Evolutionary conservation across 345 rosid species (phyloP), one percentile per base, ranked within the genome.

Genomic region (Dovyalis caffra): DNA sequence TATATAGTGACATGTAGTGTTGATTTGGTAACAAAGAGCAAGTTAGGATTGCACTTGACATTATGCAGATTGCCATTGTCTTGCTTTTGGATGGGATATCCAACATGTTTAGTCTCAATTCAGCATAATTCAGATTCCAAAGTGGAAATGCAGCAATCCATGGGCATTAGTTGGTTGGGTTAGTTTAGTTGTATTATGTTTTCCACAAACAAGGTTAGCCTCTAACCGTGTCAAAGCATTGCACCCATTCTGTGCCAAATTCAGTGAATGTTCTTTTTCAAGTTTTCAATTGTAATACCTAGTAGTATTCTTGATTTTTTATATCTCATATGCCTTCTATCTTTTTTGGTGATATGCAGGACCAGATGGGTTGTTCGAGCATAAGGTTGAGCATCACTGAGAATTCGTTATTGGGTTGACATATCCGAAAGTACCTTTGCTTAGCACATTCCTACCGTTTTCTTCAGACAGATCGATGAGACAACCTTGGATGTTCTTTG

Each of bases 341-440:
- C 67, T 28, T 31, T 18, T 58, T 60, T 1, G 1, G 61, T 61
- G 72, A 23, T 83, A 37, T 68, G 69, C 94, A 94, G 98, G 98
- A 81, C 98, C 98, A 1, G 91, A 94, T 78, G 97, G 98, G 72
- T 88, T 93, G 11, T 90, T 94, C 64, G 95, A 92, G 82, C 23
- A 2, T 1, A 53, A 0, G 28, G 85, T 87, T 84, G 47, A 43
- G 4, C 90, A 90, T 81, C 96, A 89, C 80, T 89, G 57, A 81
- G 63, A 45, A 38, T 18, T 37, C 33, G 34, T 10, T 47, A 61
- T 45, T 69, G 16, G 35, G 20, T 80, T 64, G 65, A 43, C 65
- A 35, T 43, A 18, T 49, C 37, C 0, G 23, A 34, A 35, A 64
- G 31, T 35, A 26, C 40, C 32, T 6, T 32, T 51, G 20, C 56